Conservation (phyloP, 805 yeast genomes). For the Saccharomycopsis selenospora region DNA sequence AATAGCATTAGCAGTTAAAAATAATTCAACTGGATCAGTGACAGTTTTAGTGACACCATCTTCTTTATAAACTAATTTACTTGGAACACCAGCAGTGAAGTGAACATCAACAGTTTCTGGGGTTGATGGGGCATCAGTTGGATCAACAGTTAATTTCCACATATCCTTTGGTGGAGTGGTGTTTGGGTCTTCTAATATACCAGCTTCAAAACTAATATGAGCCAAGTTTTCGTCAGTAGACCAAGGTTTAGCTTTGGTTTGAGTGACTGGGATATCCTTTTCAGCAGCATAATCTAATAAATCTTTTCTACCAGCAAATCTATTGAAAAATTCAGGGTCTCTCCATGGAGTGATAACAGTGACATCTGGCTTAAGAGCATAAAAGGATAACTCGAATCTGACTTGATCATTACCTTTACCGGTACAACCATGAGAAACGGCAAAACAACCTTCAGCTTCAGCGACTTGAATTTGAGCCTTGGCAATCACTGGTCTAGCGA, state of each 20-base stretch:
- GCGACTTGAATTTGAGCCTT: slow-evolving; percentile 97
- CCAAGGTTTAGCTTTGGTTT: slow-evolving; percentile 99
- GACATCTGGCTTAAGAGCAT: slow-evolving; percentile 97
- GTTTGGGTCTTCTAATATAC: slow-evolving; percentile 97
- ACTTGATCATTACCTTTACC: slow-evolving; percentile 99
- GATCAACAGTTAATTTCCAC: slow-evolving; percentile 99
- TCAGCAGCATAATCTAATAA: slow-evolving; percentile 87
- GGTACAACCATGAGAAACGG: slow-evolving; percentile 98
- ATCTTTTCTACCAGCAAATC: slow-evolving; percentile 98
- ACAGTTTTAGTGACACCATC: slow-evolving; percentile 46
- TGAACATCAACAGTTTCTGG: slow-evolving; percentile 85
- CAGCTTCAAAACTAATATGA: slow-evolving; percentile 98
- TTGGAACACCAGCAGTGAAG: slow-evolving; percentile 83
- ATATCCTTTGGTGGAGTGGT: slow-evolving; percentile 99
- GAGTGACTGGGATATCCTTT: slow-evolving; percentile 90
- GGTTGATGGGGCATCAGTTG: slow-evolving; percentile 82
- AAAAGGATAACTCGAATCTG: slow-evolving; percentile 93
- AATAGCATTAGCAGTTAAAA: slow-evolving; percentile 84
- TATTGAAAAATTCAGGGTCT: slow-evolving; percentile 86
- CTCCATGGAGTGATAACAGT: slow-evolving; percentile 99
- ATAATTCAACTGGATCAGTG: slow-evolving; percentile 86
- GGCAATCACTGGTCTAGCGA: slow-evolving; percentile 98
- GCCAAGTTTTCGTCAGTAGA: slow-evolving; percentile 99
- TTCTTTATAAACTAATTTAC: slow-evolving; percentile 59
- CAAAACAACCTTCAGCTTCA: slow-evolving; percentile 95